phyloP scores from a whole-genome alignment of 495 filamentous ascomycete species.

The Hypoxylon cercidicola region DNA sequence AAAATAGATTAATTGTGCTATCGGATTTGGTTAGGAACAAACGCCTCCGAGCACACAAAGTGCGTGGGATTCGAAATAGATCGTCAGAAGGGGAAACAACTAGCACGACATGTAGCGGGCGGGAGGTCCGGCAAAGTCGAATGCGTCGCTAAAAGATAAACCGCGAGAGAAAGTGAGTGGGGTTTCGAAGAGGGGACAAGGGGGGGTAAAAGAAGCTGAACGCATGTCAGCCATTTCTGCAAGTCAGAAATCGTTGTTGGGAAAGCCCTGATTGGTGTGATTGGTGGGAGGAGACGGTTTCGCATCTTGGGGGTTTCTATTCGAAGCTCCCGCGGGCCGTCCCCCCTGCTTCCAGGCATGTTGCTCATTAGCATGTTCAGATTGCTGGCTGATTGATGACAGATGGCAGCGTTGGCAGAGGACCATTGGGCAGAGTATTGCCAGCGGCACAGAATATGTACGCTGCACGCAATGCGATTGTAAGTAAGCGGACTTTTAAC shows the following conservation, averaged over 20 bases:
- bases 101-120: conserved; percentile 18
- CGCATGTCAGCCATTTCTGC: conserved; percentile 33
- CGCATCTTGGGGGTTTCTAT: conserved; percentile 32
- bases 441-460: conserved; percentile 14
- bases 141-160: conserved; percentile 18
- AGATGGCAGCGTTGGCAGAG: conserved; percentile 27
- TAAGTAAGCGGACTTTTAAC: conserved; percentile 1
- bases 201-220: conserved; percentile 39
- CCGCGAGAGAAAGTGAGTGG: conserved; percentile 22
- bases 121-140: conserved; percentile 30
- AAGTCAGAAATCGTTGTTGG: conserved; percentile 37
- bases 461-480: not conserved
- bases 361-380: conserved; percentile 24
- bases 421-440: conserved; percentile 23
- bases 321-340: conserved; percentile 38
- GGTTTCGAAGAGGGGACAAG: conserved; percentile 2
- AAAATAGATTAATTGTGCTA: conserved; percentile 30
- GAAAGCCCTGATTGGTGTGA: conserved; percentile 39
- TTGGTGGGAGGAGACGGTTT: conserved; percentile 20
- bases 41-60: conserved; percentile 23
- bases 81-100: conserved; percentile 25
- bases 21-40: conserved; percentile 35
- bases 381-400: conserved; percentile 23
- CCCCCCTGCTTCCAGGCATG: conserved; percentile 23
- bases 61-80: conserved; percentile 15